Conservation (phyloP, 2,329 filamentous ascomycete genomes). For the Zalaria obscura region DNA sequence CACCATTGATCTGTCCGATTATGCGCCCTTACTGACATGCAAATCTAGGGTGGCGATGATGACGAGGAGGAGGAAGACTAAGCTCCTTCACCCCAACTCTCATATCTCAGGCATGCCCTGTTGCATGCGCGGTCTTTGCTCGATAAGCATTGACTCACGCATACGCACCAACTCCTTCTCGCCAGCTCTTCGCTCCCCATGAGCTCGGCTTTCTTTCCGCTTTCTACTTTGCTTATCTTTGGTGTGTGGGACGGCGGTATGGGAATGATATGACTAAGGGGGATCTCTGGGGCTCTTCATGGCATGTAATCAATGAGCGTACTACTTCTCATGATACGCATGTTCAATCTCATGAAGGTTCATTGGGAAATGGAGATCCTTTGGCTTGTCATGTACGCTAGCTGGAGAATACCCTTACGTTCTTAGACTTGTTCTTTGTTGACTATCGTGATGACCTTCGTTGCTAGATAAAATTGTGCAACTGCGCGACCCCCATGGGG, state of each 20-base stretch:
- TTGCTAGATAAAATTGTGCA: no score
- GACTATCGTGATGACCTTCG: no score
- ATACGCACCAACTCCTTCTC: background rate
- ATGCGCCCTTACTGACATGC: conserved; percentile 1
- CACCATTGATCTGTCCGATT: background rate
- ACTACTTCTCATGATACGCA: no score
- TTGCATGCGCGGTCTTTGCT: conserved; percentile 3
- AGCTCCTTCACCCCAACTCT: conserved; percentile 2
- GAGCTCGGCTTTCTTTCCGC: background rate
- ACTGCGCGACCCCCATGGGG: no score
- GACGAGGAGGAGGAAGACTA: conserved; percentile 24
- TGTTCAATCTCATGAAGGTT: no score
- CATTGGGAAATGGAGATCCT: no score
- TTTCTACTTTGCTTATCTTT: conserved; percentile 2
- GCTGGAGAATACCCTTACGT: no score
- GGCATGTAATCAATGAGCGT: no score
- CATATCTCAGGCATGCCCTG: conserved; percentile 5
- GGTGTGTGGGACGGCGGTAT: background rate
- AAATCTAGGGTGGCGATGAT: conserved; percentile 15
- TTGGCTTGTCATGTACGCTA: no score
- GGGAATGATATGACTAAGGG: no score
- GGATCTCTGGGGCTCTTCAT: no score
- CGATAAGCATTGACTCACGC: background rate
- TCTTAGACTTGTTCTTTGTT: no score
- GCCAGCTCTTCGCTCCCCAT: conserved; percentile 1